Percentiles rank a stretch among this genome's conserved stretches.
Evolutionary conservation across 164 flowering plant genomes (phyloP).

Genomic region (Tetracentron sinense): DNA sequence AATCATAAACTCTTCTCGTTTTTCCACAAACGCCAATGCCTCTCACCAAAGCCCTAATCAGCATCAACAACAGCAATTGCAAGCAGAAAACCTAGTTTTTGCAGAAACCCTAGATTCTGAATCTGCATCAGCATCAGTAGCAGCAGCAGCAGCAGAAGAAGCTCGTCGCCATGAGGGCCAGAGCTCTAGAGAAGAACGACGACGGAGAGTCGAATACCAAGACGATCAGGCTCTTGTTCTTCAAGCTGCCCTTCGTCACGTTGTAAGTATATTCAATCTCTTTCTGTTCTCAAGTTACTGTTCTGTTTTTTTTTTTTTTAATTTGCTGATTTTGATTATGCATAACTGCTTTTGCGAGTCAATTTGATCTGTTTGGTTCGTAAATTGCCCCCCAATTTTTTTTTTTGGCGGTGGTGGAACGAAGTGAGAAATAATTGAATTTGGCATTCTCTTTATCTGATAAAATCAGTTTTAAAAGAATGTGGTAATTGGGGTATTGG

Average conservation of each 20-base stretch:
- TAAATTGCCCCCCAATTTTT: no score
- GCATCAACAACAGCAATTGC: not conserved
- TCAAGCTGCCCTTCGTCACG: slow-evolving; percentile 69
- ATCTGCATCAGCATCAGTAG: slow-evolving; percentile 17
- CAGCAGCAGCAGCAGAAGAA: slow-evolving; percentile 8
- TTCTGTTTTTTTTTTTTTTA: not conserved
- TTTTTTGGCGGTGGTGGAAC: no score
- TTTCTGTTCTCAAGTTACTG: not conserved
- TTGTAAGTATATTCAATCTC: slow-evolving; percentile 35
- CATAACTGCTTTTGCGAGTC: no score
- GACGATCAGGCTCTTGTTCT: slow-evolving; percentile 87
- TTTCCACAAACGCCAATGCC: slow-evolving; percentile 19
- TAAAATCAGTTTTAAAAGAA: no score
- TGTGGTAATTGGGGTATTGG: not conserved
- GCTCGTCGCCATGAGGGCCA: slow-evolving; percentile 12
- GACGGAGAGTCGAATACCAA: slow-evolving; percentile 33
- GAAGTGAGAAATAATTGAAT: no score
- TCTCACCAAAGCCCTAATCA: slow-evolving; percentile 10
- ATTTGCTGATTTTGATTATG: no score
- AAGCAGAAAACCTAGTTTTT: slow-evolving; percentile 14
- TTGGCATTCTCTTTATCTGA: not conserved
- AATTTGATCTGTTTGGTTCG: no score
- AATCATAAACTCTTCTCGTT: slow-evolving; percentile 7
- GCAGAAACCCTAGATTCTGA: slow-evolving; percentile 4
- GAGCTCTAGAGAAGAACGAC: slow-evolving; percentile 11